Evolutionary conservation across 164 flowering plant species (phyloP), one percentile per base, ranked within the genome.

Genomic region (Vitis cinerea): DNA sequence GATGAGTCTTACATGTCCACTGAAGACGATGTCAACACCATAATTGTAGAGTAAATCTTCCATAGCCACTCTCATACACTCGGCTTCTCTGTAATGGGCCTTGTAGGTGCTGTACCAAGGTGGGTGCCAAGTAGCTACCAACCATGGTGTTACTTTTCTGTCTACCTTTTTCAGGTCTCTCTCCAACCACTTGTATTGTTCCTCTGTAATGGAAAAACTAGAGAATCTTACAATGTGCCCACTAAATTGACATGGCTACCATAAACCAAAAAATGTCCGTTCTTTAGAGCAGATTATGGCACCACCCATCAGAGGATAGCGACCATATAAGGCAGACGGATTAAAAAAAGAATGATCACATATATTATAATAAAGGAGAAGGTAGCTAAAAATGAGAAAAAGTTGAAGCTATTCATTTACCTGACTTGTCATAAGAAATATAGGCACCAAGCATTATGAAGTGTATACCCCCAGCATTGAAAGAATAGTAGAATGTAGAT

Each of bases 401-500:
- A 51, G 49, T 2, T 19, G 48, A 57, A 23, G 9, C 44, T 4
- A 15, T n/a, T 9, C 62, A 2, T 52, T 70, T 79, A 92, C 98
- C 84, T 73, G 94, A 59, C 70, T 80, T 83, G 59, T 87, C 55
- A 73, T 88, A 95, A n/a, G 76, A 63, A 62, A 70, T 81, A 67
- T 95, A 95, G 30, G 94, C 90, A 58, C 97, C 94, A 60, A 95
- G 94, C 93, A 95, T 89, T 12, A 95, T 72, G 61, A 95, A 91
- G 77, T 95, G 99, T 68, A 93, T 84, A 10, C 99, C 99, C 11
- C 99, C 99, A 2, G 97, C 96, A 81, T 95, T 85, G 68, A 91
- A 95, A 12, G 99, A 95, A 74, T 95, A 95, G 75, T 91, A 95
- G 50, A 93, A 81, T 52, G 93, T 79, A 1, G 98, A 91, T n/a